Conservation (phyloP, 108 stramenopile species). For the Skeletonema marinoi region DNA sequence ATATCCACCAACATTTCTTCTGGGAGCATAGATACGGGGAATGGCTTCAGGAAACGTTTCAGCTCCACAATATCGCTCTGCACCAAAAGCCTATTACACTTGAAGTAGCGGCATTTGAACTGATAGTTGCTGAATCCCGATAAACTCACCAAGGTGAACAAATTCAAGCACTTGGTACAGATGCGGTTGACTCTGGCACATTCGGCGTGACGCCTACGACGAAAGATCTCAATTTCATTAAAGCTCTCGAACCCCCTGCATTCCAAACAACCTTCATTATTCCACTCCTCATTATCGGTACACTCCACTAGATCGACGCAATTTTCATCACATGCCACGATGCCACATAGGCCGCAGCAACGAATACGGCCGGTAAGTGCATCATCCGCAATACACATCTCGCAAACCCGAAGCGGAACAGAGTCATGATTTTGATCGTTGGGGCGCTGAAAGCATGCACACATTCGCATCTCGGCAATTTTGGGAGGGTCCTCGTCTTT, state of each 20-base stretch:
- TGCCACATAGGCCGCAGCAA: constrained; percentile 34
- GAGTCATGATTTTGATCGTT: background rate
- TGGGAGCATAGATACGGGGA: background rate
- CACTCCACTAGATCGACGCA: constrained; percentile 35
- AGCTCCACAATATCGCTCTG: constrained; percentile 14
- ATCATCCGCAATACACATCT: background rate
- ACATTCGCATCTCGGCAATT: background rate
- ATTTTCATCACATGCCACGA: constrained; percentile 42
- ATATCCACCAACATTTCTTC: constrained; percentile 3
- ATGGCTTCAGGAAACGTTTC: constrained; percentile 7
- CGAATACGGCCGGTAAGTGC: constrained; percentile 22
- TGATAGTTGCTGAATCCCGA: background rate
- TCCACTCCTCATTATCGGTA: constrained; percentile 29
- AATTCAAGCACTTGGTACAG: constrained; percentile 7
- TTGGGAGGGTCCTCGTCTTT: background rate
- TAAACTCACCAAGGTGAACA: background rate
- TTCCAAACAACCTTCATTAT: constrained; percentile 32
- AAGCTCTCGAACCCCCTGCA: constrained; percentile 2
- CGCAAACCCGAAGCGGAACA: background rate
- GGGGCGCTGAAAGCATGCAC: background rate
- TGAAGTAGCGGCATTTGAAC: constrained; percentile 2
- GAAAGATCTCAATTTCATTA: background rate
- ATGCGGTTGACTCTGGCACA: background rate
- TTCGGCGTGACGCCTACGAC: background rate
- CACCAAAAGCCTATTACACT: background rate